Conservation (phyloP, 257 asterid genomes). For the Avicennia marina region DNA sequence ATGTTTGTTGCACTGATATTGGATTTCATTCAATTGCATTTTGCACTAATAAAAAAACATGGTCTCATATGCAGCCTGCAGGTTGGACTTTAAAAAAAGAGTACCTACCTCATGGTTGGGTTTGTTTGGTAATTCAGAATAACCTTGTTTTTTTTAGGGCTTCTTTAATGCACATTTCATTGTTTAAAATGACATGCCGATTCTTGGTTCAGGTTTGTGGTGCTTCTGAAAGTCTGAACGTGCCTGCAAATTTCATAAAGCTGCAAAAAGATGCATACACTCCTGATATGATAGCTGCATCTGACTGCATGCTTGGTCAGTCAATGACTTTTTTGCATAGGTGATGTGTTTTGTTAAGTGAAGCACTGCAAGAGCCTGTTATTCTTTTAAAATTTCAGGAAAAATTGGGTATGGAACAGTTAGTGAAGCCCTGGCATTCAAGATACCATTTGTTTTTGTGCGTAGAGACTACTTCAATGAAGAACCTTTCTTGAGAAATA, state of each 20-base stretch:
- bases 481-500: constrained; percentile 96
- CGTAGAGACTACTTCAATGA: constrained; percentile 97
- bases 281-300: constrained; percentile 93
- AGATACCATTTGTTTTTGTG: constrained; percentile 93
- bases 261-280: constrained; percentile 88
- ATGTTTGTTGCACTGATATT: neutral
- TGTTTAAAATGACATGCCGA: constrained; percentile 8
- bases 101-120: constrained; percentile 91
- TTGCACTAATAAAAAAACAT: neutral
- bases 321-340: constrained; percentile 7
- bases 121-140: constrained; percentile 65
- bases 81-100: constrained; percentile 95
- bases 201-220: constrained; percentile 79
- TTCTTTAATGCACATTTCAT: constrained; percentile 4
- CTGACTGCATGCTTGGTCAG: constrained; percentile 99
- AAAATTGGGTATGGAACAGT: constrained; percentile 98
- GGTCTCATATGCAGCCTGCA: constrained; percentile 63
- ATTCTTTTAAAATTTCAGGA: constrained; percentile 44
- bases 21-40: constrained; percentile 1
- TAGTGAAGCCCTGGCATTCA: constrained; percentile 92
- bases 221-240: constrained; percentile 72
- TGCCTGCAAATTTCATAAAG: constrained; percentile 84
- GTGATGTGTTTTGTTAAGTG: constrained; percentile 9
- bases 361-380: constrained; percentile 7
- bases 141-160: neutral